Evolutionary conservation across 306 rosid genomes (phyloP).

Genomic region (Castanea sativa): DNA sequence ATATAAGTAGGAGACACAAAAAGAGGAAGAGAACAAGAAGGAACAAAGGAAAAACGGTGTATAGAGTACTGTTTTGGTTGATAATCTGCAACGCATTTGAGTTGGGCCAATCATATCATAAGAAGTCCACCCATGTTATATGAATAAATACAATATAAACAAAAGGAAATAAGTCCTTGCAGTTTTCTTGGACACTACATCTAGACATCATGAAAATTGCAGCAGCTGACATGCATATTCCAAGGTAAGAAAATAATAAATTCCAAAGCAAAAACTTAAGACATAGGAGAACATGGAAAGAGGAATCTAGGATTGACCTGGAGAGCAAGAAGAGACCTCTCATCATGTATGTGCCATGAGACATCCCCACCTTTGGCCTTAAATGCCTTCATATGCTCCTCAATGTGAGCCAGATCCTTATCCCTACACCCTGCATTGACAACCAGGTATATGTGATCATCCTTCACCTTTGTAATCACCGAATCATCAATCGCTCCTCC

Average conservation of each 20-base stretch:
- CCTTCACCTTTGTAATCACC: conserved; percentile 78
- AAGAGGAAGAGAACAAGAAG: not conserved
- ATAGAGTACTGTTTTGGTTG: not conserved
- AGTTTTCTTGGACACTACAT: not conserved
- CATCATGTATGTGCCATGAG: conserved; percentile 95
- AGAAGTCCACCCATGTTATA: not conserved
- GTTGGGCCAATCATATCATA: too few species aligned
- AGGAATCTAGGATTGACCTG: conserved; percentile 49
- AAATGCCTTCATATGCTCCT: conserved; percentile 89
- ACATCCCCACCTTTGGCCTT: conserved; percentile 97
- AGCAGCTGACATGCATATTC: conserved; percentile 14
- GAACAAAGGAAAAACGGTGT: not conserved
- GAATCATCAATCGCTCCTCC: conserved; percentile 97
- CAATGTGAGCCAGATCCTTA: conserved; percentile 92
- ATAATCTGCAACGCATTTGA: too few species aligned
- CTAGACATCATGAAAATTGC: not conserved
- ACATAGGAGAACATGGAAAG: conserved; percentile 4
- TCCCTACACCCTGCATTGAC: conserved; percentile 97
- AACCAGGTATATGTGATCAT: conserved; percentile 79
- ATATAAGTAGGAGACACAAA: not conserved
- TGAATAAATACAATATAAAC: not conserved
- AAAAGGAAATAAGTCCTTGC: not conserved
- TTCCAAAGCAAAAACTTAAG: conserved; percentile 8
- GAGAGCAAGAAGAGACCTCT: conserved; percentile 88
- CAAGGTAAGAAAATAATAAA: not conserved